These are phyloP conservation scores for Penicillium chermesinum DNA, from an alignment of 495 filamentous ascomycete species.

Conservation along the genomic window DNA sequence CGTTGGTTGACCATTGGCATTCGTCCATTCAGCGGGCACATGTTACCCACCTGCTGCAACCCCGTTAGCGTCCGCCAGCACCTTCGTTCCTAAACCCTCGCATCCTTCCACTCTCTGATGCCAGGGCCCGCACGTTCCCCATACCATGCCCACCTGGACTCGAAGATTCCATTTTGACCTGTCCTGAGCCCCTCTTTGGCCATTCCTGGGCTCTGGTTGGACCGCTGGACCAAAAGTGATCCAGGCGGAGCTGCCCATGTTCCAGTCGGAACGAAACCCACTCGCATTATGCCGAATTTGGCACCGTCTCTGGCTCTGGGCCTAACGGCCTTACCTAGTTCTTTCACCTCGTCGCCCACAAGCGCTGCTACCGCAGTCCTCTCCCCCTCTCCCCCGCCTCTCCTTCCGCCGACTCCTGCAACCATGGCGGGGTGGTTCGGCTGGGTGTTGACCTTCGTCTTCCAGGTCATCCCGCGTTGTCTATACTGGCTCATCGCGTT, in stretches of 20 bases:
- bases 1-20: not conserved
- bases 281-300: constrained; percentile 6
- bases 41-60: not conserved
- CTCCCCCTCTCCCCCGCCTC: constrained; percentile 24
- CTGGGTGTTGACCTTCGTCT: constrained; percentile 39
- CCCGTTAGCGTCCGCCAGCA: not conserved
- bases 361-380: constrained; percentile 12
- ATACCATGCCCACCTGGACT: constrained; percentile 7
- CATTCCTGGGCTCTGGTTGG: not conserved
- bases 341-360: constrained; percentile 6
- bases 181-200: not conserved
- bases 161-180: constrained; percentile 8
- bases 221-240: constrained; percentile 1
- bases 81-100: constrained; percentile 6
- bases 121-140: constrained; percentile 23
- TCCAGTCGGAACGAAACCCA: not conserved
- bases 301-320: constrained; percentile 21
- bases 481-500: constrained; percentile 83
- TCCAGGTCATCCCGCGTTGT: constrained; percentile 59
- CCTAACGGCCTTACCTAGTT: constrained; percentile 10
- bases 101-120: constrained; percentile 19
- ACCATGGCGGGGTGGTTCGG: constrained; percentile 44
- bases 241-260: constrained; percentile 5
- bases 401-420: constrained; percentile 29
- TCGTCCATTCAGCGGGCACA: not conserved